Evolutionary conservation across 2,329 filamentous ascomycete species (phyloP).

Genomic region (Cladorrhinum sp.): DNA sequence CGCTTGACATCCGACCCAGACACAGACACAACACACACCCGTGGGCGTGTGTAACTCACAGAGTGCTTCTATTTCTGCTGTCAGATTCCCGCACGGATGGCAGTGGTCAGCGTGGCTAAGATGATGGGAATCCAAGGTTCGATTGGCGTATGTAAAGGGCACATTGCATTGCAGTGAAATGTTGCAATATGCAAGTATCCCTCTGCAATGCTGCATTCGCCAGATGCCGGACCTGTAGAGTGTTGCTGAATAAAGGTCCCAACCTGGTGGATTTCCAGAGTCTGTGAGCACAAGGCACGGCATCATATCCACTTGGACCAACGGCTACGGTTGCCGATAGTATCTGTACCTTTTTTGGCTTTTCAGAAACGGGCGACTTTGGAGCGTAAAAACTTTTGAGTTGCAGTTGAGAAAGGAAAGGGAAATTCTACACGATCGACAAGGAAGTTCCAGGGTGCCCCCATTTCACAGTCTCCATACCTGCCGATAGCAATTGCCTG

Average conservation of each 20-base stretch:
- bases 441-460: not conserved
- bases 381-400: not conserved
- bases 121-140: not conserved
- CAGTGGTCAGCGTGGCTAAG: not conserved
- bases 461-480: not conserved
- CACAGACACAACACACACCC: no score
- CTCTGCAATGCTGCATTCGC: not conserved
- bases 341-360: not conserved
- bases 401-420: not conserved
- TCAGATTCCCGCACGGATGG: not conserved
- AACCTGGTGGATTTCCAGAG: not conserved
- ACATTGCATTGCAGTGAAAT: not conserved
- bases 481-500: not conserved
- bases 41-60: no score
- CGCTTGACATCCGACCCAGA: not conserved
- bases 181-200: not conserved
- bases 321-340: not conserved
- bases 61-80: not conserved
- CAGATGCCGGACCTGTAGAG: not conserved
- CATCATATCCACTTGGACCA: not conserved
- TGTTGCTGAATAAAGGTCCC: not conserved
- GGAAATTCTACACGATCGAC: not conserved
- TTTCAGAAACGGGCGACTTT: not conserved
- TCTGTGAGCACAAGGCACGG: not conserved
- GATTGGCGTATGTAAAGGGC: not conserved